Evolutionary conservation across 202 grass and related monocot genomes (phyloP), one percentile per base, ranked within the genome.

Genomic region (Tripidium arundinaceum): DNA sequence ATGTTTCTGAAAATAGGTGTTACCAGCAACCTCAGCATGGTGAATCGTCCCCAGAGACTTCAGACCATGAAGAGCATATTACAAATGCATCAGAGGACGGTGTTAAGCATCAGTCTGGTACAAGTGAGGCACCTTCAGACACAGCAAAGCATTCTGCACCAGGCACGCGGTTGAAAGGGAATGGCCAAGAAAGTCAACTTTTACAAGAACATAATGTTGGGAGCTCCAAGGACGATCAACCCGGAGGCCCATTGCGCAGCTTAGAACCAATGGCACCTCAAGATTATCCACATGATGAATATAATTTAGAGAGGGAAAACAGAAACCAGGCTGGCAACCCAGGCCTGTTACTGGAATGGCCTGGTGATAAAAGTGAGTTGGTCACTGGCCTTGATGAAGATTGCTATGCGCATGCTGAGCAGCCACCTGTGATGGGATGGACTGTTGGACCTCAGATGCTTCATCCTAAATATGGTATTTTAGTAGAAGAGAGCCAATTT

Each of bases 391-490:
- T 85, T 41, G 60, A 66, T 68, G 74, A 89, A 79, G 81, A 19
- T 27, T 54, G 62, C 45, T 74, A 71, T 81, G 10, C 0, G 6
- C 72, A 83, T 59, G 72, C 62, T 11, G 73, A 87, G 58, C 84
- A 80, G 45, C 83, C 43, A 50, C 83, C 84, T n/a, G 88, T 94
- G 59, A 75, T 77, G 60, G 86, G 81, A 77, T 89, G 84, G 88
- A 87, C 84, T 72, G 68, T 86, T 62, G 79, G 81, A 76, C 87
- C 88, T 64, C 90, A 93, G 82, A 84, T 80, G 83, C 78, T 86
- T 93, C 88, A 95, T 75, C 88, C 90, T 86, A 88, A 88, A 68
- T 90, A 93, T 74, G 85, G 86, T 43, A 74, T 86, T 76, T 85
- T 80, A 68, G 37, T 83, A 67, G 85, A 91, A 88, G 88, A 87